phyloP scores from a whole-genome alignment of 75 land plant species.

The Cunninghamia lanceolata region DNA sequence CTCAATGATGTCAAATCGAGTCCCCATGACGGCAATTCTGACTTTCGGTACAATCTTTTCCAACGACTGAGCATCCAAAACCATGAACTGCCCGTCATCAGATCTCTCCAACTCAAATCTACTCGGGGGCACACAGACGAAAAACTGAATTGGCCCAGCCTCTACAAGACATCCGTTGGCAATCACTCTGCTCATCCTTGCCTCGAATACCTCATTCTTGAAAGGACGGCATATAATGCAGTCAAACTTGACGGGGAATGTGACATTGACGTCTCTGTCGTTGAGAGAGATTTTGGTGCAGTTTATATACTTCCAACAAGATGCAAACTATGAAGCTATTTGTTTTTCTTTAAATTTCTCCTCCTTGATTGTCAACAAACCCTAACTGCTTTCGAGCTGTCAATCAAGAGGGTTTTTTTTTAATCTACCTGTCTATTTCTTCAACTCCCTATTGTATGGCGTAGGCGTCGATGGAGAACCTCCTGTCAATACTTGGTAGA shows the following conservation, averaged over 20 bases:
- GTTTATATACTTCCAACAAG: too few relatives aligned
- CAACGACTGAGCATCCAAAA: not conserved
- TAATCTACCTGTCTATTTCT: too few relatives aligned
- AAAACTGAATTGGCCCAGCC: not conserved
- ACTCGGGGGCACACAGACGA: not conserved
- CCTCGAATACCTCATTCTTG: not conserved
- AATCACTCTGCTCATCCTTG: not conserved
- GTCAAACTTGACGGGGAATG: not conserved
- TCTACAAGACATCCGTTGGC: not conserved
- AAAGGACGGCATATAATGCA: not conserved
- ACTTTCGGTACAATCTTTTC: not conserved
- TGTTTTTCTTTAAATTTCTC: too few relatives aligned
- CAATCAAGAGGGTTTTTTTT: too few relatives aligned
- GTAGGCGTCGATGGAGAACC: too few relatives aligned
- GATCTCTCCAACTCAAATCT: not conserved
- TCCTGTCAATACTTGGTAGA: too few relatives aligned
- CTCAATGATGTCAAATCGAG: not conserved
- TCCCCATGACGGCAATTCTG: not conserved
- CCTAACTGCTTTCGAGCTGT: too few relatives aligned
- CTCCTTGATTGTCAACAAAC: too few relatives aligned
- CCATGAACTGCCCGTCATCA: not conserved
- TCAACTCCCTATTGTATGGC: too few relatives aligned
- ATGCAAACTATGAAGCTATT: too few relatives aligned
- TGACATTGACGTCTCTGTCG: not conserved
- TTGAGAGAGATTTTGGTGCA: too few relatives aligned